A percentile compares a stretch with the other conserved stretches of the same genome.
Evolutionary conservation across 148 eudicot genomes (phyloP).

Genomic region (Chenopodium berlandieri): DNA sequence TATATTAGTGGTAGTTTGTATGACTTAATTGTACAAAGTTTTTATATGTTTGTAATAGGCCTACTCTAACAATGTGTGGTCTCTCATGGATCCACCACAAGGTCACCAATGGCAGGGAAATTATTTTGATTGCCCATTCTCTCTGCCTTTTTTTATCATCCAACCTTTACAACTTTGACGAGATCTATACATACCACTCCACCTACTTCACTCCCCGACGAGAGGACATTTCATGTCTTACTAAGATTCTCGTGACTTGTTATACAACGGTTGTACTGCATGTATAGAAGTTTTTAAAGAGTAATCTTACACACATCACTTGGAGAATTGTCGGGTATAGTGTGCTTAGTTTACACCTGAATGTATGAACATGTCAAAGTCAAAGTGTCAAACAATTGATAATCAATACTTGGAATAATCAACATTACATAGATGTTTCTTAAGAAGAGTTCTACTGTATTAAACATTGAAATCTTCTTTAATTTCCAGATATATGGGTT

Average conservation of each 20-base stretch:
- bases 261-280: no score
- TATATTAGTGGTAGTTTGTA: background rate
- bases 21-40: background rate
- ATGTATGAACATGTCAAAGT: no score
- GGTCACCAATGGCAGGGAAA: background rate
- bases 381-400: no score
- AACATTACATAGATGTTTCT: background rate
- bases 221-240: background rate
- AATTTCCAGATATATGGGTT: background rate
- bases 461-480: background rate
- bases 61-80: slow-evolving; percentile 15
- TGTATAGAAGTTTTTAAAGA: no score
- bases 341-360: no score
- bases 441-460: no score
- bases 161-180: background rate
- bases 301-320: no score
- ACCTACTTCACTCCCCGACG: background rate
- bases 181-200: background rate
- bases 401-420: no score
- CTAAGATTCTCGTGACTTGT: no score
- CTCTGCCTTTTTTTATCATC: background rate
- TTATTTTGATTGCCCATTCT: background rate
- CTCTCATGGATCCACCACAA: slow-evolving; percentile 5
- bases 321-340: no score
- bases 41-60: background rate